Evolutionary conservation across 108 stramenopile species (phyloP), one percentile per base, ranked within the genome.

Genomic region (Pseudonitzschia delicatissima): DNA sequence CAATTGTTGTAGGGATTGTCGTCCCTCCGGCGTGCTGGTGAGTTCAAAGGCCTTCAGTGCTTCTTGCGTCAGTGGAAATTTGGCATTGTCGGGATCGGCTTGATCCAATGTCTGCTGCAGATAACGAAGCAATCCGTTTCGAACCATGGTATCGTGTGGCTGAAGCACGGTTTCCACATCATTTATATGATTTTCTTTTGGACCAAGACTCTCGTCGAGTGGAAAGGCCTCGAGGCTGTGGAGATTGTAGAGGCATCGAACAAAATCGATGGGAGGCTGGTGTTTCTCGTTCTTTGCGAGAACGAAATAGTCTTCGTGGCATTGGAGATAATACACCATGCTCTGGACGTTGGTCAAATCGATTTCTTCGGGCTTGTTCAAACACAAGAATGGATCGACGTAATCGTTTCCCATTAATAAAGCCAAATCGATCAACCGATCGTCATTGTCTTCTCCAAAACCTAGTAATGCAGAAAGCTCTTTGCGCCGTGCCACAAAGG

Each of bases 371-470:
- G 67, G 57, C 8, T 18, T 1, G 9, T 59, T 32, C 26, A 57
- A 32, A 45, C 23, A 25, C 21, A 45, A 15, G 9, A 20, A 37
- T 7, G 52, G 44, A 34, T 79, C 64, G 4, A 80, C 80, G 63
- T 86, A 89, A 49, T 89, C 88, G 66, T 89, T 89, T 9, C 88
- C 88, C 69, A 85, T 18, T 8, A 89, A 35, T 20, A 84, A 79
- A 1, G 85, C 85, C 9, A 84, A 21, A 17, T 89, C 88, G 21
- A 85, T 64, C 77, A 89, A 66, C 25, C 60, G 35, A 1, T 72
- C 59, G 9, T 69, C 65, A 25, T 74, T 73, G 4, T 79, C 69
- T n/a, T n/a, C n/a, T n/a, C n/a, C n/a, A 6, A 86, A 55, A n/a
- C 80, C 76, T 7, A 88, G 55, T 8, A 47, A 34, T 1, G 23